These are phyloP conservation scores for Pythium aristosporum DNA, from an alignment of 352 stramenopile species.

Conservation along the genomic window DNA sequence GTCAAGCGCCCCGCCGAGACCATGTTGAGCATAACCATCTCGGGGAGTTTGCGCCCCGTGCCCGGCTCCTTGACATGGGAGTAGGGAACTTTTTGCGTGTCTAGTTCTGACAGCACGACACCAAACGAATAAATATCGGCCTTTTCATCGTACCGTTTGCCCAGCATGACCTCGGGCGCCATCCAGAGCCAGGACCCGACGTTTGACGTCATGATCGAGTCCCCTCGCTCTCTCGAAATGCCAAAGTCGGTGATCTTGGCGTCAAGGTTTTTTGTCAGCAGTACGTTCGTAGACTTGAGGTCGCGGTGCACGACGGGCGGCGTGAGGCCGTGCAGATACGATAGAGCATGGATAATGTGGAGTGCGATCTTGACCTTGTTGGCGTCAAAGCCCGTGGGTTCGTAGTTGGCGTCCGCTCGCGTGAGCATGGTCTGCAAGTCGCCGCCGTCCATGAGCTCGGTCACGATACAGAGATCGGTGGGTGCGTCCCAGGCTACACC, in stretches of 20 bases:
- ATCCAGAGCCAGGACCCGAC: constrained; percentile 4
- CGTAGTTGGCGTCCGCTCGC: neutral
- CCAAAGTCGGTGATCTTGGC: constrained; percentile 14
- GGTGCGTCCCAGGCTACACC: constrained; percentile 36
- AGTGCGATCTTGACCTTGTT: constrained; percentile 17
- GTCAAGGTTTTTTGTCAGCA: constrained; percentile 2
- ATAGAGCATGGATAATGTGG: constrained; percentile 1
- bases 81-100: constrained; percentile 7
- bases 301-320: constrained; percentile 6
- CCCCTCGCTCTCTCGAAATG: neutral
- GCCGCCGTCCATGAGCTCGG: constrained; percentile 44
- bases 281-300: constrained; percentile 10
- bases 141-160: constrained; percentile 11
- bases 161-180: constrained; percentile 12
- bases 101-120: constrained; percentile 8
- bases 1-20: neutral
- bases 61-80: neutral
- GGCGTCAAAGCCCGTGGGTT: constrained; percentile 4
- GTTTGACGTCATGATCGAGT: neutral
- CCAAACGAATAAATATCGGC: constrained; percentile 15
- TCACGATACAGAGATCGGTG: constrained; percentile 35
- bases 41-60: constrained; percentile 1
- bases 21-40: constrained; percentile 14
- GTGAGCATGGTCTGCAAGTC: constrained; percentile 34
- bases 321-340: constrained; percentile 12